Percentiles rank a stretch among this genome's conserved stretches.
phyloP scores from a whole-genome alignment of 352 stramenopile genomes.

The Thalassiosira hispida region DNA sequence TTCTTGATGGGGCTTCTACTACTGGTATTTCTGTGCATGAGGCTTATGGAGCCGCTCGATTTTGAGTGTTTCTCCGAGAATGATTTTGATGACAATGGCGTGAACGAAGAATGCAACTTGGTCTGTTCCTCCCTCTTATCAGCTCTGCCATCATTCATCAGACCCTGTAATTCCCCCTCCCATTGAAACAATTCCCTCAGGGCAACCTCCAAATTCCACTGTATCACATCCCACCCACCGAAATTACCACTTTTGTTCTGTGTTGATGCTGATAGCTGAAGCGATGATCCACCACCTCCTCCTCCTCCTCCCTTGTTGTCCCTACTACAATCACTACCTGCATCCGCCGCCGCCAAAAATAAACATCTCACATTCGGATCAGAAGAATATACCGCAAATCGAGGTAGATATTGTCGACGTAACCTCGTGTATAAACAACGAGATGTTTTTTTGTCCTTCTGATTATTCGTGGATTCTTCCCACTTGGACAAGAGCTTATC shows the following conservation, averaged over 20 bases:
- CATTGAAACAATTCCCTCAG: constrained; percentile 44
- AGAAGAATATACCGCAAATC: constrained; percentile 36
- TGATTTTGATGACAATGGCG: constrained; percentile 10
- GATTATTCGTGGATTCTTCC: constrained; percentile 16
- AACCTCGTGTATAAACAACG: constrained; percentile 17
- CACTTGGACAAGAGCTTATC: constrained; percentile 68
- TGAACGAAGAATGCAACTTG: constrained; percentile 4
- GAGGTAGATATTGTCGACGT: constrained; percentile 38
- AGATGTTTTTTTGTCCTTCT: constrained; percentile 9
- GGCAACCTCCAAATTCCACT: constrained; percentile 42
- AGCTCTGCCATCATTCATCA: neutral
- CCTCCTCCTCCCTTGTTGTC: neutral
- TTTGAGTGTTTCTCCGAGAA: neutral
- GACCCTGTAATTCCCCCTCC: constrained; percentile 25
- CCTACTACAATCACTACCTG: constrained; percentile 37
- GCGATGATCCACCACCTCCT: neutral
- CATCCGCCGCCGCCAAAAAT: constrained; percentile 50
- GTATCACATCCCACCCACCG: constrained; percentile 50
- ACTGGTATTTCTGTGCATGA: neutral
- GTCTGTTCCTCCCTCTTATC: neutral
- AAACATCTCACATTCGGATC: constrained; percentile 50
- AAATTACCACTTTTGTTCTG: constrained; percentile 20
- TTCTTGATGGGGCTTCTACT: neutral
- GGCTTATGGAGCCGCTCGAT: neutral
- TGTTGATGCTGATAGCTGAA: neutral